Percentiles rank a stretch among this genome's conserved stretches.
These are phyloP conservation scores for Coniella vitis DNA, from an alignment of 2,329 filamentous ascomycete genomes.

Conservation along the genomic window DNA sequence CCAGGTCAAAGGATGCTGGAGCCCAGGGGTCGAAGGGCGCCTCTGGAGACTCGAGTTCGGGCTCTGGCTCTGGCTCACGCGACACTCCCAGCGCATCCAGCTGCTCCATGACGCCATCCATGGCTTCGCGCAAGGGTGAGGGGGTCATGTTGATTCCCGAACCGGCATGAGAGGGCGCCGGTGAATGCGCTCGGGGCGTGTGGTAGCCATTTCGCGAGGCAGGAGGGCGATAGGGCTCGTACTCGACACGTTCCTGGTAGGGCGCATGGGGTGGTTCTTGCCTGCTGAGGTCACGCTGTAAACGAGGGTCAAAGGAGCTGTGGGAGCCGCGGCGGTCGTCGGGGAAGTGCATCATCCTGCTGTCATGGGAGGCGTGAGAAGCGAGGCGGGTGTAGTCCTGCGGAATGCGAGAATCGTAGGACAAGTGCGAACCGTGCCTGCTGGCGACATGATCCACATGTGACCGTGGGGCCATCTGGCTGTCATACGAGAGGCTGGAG, in stretches of 20 bases:
- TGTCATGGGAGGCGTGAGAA: conserved; percentile 16
- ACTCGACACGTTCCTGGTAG: conserved; percentile 24
- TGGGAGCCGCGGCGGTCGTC: conserved; percentile 16
- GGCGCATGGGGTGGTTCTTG: conserved; percentile 32
- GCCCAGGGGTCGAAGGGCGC: conserved; percentile 70
- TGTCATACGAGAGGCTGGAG: conserved; percentile 18
- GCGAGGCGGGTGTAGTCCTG: conserved; percentile 11
- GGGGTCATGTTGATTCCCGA: conserved; percentile 62
- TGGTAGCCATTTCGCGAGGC: conserved; percentile 35
- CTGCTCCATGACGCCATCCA: conserved; percentile 97
- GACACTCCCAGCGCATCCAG: conserved; percentile 75
- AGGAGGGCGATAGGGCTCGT: conserved; percentile 9
- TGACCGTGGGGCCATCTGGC: conserved; percentile 11
- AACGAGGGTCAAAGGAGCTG: conserved; percentile 14
- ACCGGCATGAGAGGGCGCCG: conserved; percentile 61
- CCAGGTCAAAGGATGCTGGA: conserved; percentile 71
- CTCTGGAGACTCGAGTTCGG: conserved; percentile 48
- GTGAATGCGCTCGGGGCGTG: conserved; percentile 54
- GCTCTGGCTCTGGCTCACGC: conserved; percentile 46
- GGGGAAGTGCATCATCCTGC: not conserved
- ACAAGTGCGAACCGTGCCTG: conserved; percentile 13
- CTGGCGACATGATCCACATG: conserved; percentile 10
- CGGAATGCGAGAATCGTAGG: conserved; percentile 21
- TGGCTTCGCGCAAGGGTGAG: conserved; percentile 85
- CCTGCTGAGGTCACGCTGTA: conserved; percentile 18